Base-by-base conservation (phyloP, 2,329 filamentous ascomycete genomes). In the Emydomyces testavorans region DNA sequence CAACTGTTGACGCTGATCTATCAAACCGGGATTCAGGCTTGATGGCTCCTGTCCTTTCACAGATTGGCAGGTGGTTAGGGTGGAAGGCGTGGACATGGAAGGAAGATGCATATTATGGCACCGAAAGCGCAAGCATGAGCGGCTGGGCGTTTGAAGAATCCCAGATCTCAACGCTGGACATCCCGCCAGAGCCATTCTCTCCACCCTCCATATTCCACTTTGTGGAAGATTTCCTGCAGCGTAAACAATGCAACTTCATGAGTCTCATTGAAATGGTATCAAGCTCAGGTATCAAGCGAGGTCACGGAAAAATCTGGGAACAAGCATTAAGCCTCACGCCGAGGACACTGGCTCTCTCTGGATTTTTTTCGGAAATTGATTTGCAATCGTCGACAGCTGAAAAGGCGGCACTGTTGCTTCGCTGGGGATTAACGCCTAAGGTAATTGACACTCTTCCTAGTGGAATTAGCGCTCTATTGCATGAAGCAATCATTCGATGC, bases 371-470 rank as follows among this genome's bases (percentile, higher is more conserved):
- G 7, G 70, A 74, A 4, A 66, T 83, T 16, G 71, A 61, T 40
- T 52, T 68, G 13, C 64, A 70, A 6, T 69, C 71, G 11, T 73
- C 70, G 44, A 72, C 73, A 23, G 69, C 76, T 4, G 76, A 82
- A 53, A 77, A 83, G 53, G 82, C 93, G 2, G 82, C 92, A 59
- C 73, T 82, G 20, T 81, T 95, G 67, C 74, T 82, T 50, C 71
- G 78, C 36, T 81, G 81, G 52, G 81, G 82, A 0, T 78, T 94
- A 39, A 64, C 63, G 18, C 57, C 60, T 7, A 71, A 75, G 20
- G 69, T 89, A 41, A 74, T 96, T 13, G 85, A 94, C 53, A 88
- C 85, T 0, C 70, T 96, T 1, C 90, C 92, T 1, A 87, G 94
- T 63, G 80, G 85, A 21, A 73, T 95, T n/a, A 76, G 85, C 46